These are phyloP conservation scores for Pichia sp. DNA, from an alignment of 1,139 yeast genomes.

Conservation along the genomic window DNA sequence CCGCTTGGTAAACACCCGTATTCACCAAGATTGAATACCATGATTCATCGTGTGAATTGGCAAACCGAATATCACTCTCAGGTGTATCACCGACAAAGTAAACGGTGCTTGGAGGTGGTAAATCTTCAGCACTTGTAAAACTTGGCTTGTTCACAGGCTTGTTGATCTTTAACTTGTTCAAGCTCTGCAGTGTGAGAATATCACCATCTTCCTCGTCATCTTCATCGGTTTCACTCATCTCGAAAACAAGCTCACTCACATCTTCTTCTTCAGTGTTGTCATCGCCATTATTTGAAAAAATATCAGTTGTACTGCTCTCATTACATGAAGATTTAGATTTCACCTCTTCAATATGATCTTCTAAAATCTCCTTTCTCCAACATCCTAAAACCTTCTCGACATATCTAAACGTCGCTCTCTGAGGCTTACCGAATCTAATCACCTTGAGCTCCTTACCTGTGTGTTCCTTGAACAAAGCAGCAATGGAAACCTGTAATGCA, in stretches of 20 bases:
- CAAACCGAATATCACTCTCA: slow-evolving; percentile 84
- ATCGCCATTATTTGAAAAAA: slow-evolving; percentile 15
- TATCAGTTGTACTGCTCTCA: slow-evolving; percentile 11
- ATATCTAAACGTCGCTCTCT: slow-evolving; percentile 75
- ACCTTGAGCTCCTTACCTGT: slow-evolving; percentile 77
- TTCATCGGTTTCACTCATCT: slow-evolving; percentile 29
- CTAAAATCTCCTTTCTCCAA: slow-evolving; percentile 79
- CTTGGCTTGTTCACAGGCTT: too few species aligned
- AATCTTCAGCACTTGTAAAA: slow-evolving; percentile 36
- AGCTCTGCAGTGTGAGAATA: slow-evolving; percentile 38
- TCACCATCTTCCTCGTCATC: slow-evolving; percentile 29
- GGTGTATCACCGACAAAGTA: slow-evolving; percentile 95
- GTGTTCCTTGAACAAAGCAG: slow-evolving; percentile 77
- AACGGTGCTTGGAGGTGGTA: slow-evolving; percentile 83
- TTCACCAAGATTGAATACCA: slow-evolving; percentile 85
- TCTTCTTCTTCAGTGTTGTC: not conserved
- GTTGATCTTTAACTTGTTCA: slow-evolving; percentile 36
- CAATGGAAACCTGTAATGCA: slow-evolving; percentile 80
- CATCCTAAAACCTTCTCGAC: slow-evolving; percentile 72
- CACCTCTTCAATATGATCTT: slow-evolving; percentile 63
- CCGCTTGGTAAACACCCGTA: slow-evolving; percentile 84
- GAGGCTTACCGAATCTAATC: slow-evolving; percentile 82
- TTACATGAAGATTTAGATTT: slow-evolving; percentile 30
- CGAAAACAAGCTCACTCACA: too few species aligned
- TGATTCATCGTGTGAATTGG: slow-evolving; percentile 78